Conservation (phyloP, 2,329 filamentous ascomycete species). For the Pyrenophora graminea region DNA sequence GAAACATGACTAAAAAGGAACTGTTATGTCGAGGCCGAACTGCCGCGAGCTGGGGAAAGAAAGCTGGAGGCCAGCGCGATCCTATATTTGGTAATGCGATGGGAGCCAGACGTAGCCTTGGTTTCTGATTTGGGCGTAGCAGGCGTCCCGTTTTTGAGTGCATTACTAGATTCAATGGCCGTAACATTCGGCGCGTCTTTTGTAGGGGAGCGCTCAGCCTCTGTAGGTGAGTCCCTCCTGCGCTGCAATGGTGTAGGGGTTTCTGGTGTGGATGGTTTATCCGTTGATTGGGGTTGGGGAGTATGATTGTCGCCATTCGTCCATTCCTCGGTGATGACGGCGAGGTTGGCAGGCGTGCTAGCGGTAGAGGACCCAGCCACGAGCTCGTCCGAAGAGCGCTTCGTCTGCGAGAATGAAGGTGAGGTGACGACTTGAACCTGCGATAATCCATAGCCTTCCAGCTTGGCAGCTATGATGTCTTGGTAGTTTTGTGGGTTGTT, state of each 20-base stretch:
- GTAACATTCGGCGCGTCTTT: constrained; percentile 9
- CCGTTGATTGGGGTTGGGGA: constrained; percentile 15
- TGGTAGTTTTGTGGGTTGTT: constrained; percentile 17
- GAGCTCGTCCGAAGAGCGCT: constrained; percentile 40
- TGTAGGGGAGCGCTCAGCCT: constrained; percentile 6
- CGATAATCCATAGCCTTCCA: constrained; percentile 32
- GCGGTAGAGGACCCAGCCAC: constrained; percentile 33
- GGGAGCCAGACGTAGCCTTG: constrained; percentile 1
- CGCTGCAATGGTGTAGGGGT: constrained; percentile 31
- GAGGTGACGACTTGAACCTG: constrained; percentile 20
- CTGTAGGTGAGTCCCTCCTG: constrained; percentile 13
- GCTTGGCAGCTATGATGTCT: constrained; percentile 22
- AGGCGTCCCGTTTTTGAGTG: constrained; percentile 6
- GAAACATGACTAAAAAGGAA: neutral
- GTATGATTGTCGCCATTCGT: constrained; percentile 20
- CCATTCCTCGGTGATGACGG: constrained; percentile 16
- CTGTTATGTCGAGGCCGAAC: constrained; percentile 3
- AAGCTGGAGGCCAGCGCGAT: constrained; percentile 38
- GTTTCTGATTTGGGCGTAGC: neutral
- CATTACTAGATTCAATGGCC: neutral
- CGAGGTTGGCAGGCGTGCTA: constrained; percentile 31
- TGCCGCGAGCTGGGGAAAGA: constrained; percentile 22
- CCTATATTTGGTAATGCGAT: constrained; percentile 37
- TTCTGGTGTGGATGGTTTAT: constrained; percentile 19
- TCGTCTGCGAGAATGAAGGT: constrained; percentile 39